A percentile compares a stretch with the other conserved stretches of the same genome.
Evolutionary conservation across 2,329 filamentous ascomycete species (phyloP).

Genomic region (Calonectria naviculata): DNA sequence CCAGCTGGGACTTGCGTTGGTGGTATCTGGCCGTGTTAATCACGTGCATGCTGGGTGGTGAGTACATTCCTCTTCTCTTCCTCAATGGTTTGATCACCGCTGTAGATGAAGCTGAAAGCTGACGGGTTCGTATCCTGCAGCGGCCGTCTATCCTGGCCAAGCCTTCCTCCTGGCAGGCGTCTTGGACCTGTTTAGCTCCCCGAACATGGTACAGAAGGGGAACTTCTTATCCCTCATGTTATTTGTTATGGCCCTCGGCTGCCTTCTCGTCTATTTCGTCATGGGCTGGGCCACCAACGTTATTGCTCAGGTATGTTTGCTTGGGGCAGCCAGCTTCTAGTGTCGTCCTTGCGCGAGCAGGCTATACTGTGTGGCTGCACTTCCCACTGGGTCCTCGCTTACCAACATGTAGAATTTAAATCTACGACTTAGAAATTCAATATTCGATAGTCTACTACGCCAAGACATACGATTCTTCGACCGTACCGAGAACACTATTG

Average conservation of each 20-base stretch:
- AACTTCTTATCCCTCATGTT: slow-evolving; percentile 64
- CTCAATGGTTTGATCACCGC: neutral
- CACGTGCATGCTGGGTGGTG: no score
- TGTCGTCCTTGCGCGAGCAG: no score
- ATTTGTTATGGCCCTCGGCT: slow-evolving; percentile 54
- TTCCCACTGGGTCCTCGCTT: no score
- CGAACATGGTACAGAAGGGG: slow-evolving; percentile 35
- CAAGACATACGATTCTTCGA: slow-evolving; percentile 10
- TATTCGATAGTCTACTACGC: neutral
- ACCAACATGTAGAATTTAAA: neutral
- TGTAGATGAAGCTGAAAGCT: no score
- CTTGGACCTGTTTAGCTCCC: slow-evolving; percentile 34
- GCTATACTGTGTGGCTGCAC: no score
- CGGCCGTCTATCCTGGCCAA: slow-evolving; percentile 14
- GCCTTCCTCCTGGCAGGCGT: slow-evolving; percentile 21
- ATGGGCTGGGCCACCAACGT: slow-evolving; percentile 18
- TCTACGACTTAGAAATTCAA: slow-evolving; percentile 3
- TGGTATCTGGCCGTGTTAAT: no score
- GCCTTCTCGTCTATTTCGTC: slow-evolving; percentile 49
- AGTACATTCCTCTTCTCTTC: no score
- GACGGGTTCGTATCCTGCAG: no score
- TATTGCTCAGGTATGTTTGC: slow-evolving; percentile 18
- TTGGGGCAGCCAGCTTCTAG: no score
- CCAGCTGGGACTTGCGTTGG: no score
- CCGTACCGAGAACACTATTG: neutral